Conservation (phyloP, 2,329 filamentous ascomycete genomes). For the Hymenoscyphus occultus region DNA sequence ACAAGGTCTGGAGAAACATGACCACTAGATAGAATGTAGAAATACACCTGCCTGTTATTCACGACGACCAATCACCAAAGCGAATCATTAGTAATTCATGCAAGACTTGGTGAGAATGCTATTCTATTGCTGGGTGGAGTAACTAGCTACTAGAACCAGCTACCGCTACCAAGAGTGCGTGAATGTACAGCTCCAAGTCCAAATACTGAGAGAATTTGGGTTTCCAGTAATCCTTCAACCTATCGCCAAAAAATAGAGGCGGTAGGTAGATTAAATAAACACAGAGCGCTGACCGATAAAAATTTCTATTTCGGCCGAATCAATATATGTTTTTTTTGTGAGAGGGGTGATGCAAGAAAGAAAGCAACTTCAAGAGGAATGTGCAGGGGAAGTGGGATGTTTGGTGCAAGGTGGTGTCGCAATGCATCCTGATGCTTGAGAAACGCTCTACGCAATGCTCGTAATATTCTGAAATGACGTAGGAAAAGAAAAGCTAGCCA, state of each 20-base stretch:
- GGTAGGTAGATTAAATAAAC: not conserved
- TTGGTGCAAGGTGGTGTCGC: not conserved
- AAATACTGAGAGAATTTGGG: not conserved
- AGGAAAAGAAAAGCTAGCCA: constrained; percentile 14
- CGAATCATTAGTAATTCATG: not conserved
- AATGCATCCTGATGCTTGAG: constrained; percentile 2
- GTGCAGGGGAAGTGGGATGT: not conserved
- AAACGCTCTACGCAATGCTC: constrained; percentile 23
- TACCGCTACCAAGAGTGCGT: not conserved
- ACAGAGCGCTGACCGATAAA: not conserved
- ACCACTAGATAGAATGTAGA: no score
- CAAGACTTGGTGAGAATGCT: not conserved
- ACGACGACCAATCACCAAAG: no score
- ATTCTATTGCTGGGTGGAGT: not conserved
- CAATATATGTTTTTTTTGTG: not conserved
- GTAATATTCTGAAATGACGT: constrained; percentile 22
- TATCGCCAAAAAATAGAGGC: not conserved
- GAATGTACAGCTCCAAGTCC: constrained; percentile 5
- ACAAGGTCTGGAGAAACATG: no score
- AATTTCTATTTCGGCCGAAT: not conserved
- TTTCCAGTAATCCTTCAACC: constrained; percentile 5
- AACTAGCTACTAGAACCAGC: not conserved
- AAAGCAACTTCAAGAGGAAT: not conserved
- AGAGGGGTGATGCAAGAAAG: constrained; percentile 3
- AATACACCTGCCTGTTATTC: no score